Conservation (phyloP, 164 flowering plant genomes). For the Pachysandra terminalis region DNA sequence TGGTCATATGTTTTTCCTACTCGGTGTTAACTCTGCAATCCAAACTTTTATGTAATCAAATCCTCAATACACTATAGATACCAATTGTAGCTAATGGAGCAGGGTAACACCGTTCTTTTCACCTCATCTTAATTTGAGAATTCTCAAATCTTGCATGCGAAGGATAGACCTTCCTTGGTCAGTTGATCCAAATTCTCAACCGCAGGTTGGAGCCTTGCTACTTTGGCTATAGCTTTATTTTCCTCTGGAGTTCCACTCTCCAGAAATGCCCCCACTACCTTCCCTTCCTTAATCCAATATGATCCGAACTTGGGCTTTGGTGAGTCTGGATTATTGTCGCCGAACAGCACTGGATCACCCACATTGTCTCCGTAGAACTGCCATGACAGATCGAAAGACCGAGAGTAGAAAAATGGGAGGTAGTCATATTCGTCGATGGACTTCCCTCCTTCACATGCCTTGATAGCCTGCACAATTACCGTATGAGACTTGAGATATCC, state of each 20-base stretch:
- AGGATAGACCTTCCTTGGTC: conserved; percentile 60
- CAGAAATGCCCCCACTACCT: conserved; percentile 83
- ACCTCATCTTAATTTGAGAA: neutral
- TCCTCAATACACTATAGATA: neutral
- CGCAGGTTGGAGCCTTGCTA: conserved; percentile 75
- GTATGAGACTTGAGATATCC: neutral
- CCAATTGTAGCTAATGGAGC: neutral
- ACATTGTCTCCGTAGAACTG: conserved; percentile 98
- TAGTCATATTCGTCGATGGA: conserved; percentile 77
- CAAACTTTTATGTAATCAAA: too few relatives aligned
- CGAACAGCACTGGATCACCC: conserved; percentile 81
- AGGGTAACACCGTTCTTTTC: neutral
- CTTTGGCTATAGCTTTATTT: conserved; percentile 90
- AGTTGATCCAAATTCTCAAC: conserved; percentile 54
- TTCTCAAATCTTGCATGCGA: conserved; percentile 66
- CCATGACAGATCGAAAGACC: too few relatives aligned
- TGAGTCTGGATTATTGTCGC: conserved; percentile 66
- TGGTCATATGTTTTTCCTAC: too few relatives aligned
- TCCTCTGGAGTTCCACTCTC: conserved; percentile 92
- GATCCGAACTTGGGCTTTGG: conserved; percentile 76
- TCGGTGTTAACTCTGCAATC: too few relatives aligned
- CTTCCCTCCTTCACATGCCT: conserved; percentile 75
- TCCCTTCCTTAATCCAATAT: conserved; percentile 93
- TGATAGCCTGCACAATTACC: conserved; percentile 59
- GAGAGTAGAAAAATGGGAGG: conserved; percentile 94